Evolutionary conservation across 2,329 filamentous ascomycete species (phyloP).

Genomic region (Aureobasidium musti): DNA sequence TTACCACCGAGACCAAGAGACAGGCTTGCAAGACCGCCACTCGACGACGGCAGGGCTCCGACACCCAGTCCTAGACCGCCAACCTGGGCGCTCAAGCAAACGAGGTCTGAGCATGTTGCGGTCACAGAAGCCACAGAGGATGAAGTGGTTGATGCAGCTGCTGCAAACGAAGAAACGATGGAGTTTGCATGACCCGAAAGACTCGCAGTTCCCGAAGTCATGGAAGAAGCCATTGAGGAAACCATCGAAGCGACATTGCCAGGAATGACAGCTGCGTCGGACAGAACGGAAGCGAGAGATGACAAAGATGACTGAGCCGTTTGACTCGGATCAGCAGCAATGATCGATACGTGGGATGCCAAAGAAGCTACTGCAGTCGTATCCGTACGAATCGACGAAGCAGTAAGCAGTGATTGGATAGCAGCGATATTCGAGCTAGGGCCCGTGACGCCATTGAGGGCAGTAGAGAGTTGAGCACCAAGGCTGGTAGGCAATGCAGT

Average conservation of each 20-base stretch:
- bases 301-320: not conserved
- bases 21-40: not conserved
- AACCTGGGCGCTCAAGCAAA: slow-evolving; percentile 14
- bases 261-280: not conserved
- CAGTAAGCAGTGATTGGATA: slow-evolving; percentile 2
- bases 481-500: slow-evolving; percentile 12
- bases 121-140: not conserved
- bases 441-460: not conserved
- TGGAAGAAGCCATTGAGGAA: not conserved
- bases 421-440: not conserved
- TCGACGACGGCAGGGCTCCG: not conserved
- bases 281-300: slow-evolving; percentile 3
- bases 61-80: not conserved
- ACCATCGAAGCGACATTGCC: not conserved
- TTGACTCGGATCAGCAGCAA: not conserved
- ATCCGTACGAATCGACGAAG: not conserved
- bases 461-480: not conserved
- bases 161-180: not conserved
- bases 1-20: slow-evolving; percentile 1
- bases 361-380: not conserved
- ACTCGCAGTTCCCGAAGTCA: not conserved
- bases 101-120: slow-evolving; percentile 2
- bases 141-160: not conserved
- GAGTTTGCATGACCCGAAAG: slow-evolving; percentile 2
- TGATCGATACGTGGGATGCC: not conserved